phyloP scores from a whole-genome alignment of 2,329 filamentous ascomycete species.

The Cercospora brassicicola region DNA sequence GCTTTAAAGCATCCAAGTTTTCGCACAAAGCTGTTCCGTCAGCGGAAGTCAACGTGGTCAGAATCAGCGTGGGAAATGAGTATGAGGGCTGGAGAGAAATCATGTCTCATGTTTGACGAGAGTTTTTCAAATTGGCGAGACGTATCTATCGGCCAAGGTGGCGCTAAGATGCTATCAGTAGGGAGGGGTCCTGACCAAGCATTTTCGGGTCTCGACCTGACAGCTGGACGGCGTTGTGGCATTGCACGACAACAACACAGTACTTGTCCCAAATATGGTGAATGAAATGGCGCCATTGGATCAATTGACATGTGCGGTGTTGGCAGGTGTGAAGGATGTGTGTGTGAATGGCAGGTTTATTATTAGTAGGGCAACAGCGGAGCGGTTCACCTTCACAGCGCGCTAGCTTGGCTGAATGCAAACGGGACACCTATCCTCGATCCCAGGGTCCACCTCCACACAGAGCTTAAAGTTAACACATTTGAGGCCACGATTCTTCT shows the following conservation, averaged over 20 bases:
- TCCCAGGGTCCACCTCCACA: background rate
- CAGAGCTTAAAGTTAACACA: slow-evolving; percentile 1
- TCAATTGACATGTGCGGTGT: background rate
- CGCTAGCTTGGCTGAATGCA: background rate
- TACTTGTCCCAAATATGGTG: background rate
- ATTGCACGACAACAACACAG: background rate
- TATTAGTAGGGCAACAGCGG: background rate
- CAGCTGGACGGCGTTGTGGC: background rate
- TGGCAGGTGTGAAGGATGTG: background rate
- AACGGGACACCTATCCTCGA: slow-evolving; percentile 1
- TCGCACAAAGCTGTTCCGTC: background rate
- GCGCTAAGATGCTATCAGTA: background rate
- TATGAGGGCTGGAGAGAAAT: background rate
- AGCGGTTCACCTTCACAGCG: background rate
- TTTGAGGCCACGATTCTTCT: slow-evolving; percentile 3
- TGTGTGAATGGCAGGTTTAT: background rate
- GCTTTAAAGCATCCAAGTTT: background rate
- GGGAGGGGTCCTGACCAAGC: background rate
- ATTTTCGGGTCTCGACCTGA: background rate
- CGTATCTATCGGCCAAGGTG: slow-evolving; percentile 1
- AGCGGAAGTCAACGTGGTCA: background rate
- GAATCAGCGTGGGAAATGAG: background rate
- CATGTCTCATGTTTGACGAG: background rate
- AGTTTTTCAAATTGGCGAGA: background rate
- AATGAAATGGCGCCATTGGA: background rate